Evolutionary conservation across 1,284 basidiomycete genomes (phyloP).

Genomic region (Retiboletus fuscus): DNA sequence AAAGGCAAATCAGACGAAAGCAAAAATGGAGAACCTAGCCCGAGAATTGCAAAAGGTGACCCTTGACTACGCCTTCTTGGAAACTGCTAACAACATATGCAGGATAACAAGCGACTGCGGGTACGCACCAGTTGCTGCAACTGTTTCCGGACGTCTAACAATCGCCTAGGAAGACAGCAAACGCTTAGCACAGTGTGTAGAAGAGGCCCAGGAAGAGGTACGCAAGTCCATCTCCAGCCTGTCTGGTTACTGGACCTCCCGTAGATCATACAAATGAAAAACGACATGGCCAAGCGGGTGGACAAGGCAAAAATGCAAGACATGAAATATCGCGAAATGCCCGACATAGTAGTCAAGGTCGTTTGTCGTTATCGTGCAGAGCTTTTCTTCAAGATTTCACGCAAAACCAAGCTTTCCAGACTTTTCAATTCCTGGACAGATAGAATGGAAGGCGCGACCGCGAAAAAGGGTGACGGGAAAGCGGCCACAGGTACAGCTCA

Average conservation of each 20-base stretch:
- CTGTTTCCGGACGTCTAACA: constrained; percentile 34
- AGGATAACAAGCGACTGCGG: constrained; percentile 88
- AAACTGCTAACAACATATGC: constrained; percentile 36
- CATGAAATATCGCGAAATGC: constrained; percentile 79
- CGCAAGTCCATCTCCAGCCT: constrained; percentile 23
- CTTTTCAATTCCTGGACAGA: constrained; percentile 89
- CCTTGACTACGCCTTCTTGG: constrained; percentile 15
- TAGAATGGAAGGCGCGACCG: constrained; percentile 73
- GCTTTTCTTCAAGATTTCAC: constrained; percentile 88
- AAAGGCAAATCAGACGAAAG: constrained; percentile 86
- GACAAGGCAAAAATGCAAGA: constrained; percentile 81
- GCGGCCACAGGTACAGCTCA: constrained; percentile 42
- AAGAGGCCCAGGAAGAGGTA: constrained; percentile 85
- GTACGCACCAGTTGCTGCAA: constrained; percentile 55
- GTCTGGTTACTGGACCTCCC: constrained; percentile 28
- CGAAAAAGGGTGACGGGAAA: constrained; percentile 55
- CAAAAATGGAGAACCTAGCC: constrained; percentile 88
- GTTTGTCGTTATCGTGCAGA: constrained; percentile 87
- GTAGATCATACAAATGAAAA: constrained; percentile 80
- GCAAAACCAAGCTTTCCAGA: constrained; percentile 83
- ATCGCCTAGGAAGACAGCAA: constrained; percentile 79
- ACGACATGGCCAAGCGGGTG: constrained; percentile 78
- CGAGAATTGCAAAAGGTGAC: constrained; percentile 85
- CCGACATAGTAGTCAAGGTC: constrained; percentile 86
- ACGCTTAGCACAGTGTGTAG: constrained; percentile 78